A percentile compares a stretch with the other conserved stretches of the same genome.
phyloP scores from a whole-genome alignment of 257 asterid species.

The Solanum medicagineum region DNA sequence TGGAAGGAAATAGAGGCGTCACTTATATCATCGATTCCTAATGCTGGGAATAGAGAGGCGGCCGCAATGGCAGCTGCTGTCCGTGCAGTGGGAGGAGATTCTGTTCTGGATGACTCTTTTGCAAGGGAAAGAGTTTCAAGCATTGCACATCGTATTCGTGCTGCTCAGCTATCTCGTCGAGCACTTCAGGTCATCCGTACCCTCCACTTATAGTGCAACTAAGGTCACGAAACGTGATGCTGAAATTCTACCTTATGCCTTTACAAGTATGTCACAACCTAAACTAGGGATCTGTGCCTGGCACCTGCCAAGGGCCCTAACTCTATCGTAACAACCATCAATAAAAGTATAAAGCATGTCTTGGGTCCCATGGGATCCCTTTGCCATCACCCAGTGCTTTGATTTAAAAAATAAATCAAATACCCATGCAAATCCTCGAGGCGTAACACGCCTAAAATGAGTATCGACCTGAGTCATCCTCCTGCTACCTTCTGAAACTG shows the following conservation, averaged over 20 bases:
- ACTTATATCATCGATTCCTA: constrained; percentile 86
- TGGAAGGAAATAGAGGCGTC: constrained; percentile 99
- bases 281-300: neutral
- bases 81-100: constrained; percentile 99
- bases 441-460: neutral
- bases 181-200: constrained; percentile 62
- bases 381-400: neutral
- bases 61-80: constrained; percentile 99
- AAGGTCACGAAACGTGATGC: neutral
- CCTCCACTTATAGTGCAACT: neutral
- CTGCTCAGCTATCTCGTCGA: constrained; percentile 85
- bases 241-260: neutral
- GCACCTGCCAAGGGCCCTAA: neutral
- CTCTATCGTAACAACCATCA: neutral
- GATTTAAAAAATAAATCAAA: neutral
- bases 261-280: neutral
- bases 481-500: neutral
- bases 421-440: neutral
- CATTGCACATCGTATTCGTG: constrained; percentile 92
- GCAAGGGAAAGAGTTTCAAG: constrained; percentile 95
- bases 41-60: constrained; percentile 99
- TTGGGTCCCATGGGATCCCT: neutral
- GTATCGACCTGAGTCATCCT: neutral
- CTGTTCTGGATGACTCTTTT: constrained; percentile 88
- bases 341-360: neutral